Evolutionary conservation across 225 moss, liverwort and hornwort genomes (phyloP), one percentile per base, ranked within the genome.

Genomic region (Marchantia polymorpha): DNA sequence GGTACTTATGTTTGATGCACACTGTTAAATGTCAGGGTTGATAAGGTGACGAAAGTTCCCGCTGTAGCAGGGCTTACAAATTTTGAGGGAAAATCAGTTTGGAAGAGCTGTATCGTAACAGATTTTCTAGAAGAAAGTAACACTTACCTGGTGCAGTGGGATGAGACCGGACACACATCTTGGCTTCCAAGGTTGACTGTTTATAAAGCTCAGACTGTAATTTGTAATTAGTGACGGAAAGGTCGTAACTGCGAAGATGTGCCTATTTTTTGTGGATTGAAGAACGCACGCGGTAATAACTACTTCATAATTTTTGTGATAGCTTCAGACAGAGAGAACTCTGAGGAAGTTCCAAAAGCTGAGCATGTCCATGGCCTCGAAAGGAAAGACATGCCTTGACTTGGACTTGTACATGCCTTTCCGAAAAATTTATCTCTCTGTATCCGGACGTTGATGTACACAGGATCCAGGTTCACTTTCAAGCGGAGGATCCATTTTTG

Each of bases 401-500:
- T 58, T 15, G 58, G 16, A 58, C 58, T 6, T 58, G 16, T 20
- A 58, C 10, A 58, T 58, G 58, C 19, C 17, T 58, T 58, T 58
- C 20, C 13, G 58, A 58, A 58, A 17, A 6, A 15, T 58, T 58
- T 58, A 20, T 15, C 22, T 50, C 51, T 85, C 2, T 69, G 51
- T n/a, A 59, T 76, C 58, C 72, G 80, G 39, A 73, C 48, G 58
- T 64, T 22, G 27, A 78, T 83, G 86, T 61, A 46, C 82, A 58
- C 84, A 96, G 93, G 86, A 92, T 96, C 76, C 73, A 89, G 22
- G 84, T 96, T 54, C 93, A 86, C 47, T 96, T 96, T 76, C 75
- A 12, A 82, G 89, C 87, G 0, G 96, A 96, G 83, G 89, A 89
- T 78, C 96, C 93, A 64, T 78, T 83, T 19, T 0, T 46, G 12